Conservation (phyloP, 306 rosid genomes). For the Rosa multiflora region DNA sequence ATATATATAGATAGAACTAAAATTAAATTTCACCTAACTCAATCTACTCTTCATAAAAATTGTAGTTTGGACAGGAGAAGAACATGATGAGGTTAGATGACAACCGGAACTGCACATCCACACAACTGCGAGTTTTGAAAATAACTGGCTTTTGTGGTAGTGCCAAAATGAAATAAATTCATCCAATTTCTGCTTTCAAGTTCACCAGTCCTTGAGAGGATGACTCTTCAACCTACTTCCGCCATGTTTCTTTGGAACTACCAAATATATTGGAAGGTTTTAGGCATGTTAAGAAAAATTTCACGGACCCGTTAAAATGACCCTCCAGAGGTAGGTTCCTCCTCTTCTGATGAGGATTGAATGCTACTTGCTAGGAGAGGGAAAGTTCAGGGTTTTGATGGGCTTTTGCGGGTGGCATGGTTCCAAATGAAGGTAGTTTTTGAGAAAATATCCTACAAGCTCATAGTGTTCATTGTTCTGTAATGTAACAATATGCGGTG, state of each 20-base stretch:
- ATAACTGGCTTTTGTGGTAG: constrained; percentile 37
- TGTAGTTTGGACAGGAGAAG: neutral
- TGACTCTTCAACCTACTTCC: constrained; percentile 44
- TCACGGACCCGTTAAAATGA: neutral
- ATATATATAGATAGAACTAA: neutral
- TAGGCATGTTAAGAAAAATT: neutral
- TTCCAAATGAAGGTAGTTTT: no score
- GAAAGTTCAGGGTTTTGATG: no score
- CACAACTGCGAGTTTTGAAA: constrained; percentile 42
- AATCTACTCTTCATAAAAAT: no score
- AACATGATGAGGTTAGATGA: constrained; percentile 26
- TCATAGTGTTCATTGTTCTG: no score
- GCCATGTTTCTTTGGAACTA: neutral
- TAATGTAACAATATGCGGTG: no score
- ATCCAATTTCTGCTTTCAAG: constrained; percentile 42
- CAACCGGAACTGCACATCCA: constrained; percentile 17
- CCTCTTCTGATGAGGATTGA: neutral
- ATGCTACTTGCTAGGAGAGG: neutral
- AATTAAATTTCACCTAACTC: neutral
- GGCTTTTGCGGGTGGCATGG: no score
- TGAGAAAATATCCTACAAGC: no score
- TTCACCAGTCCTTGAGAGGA: constrained; percentile 46
- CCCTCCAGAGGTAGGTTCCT: neutral
- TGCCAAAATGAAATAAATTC: constrained; percentile 41
- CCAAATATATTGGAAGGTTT: neutral